Evolutionary conservation across 805 yeast genomes (phyloP).

Genomic region (Metschnikowia arizonensis): DNA sequence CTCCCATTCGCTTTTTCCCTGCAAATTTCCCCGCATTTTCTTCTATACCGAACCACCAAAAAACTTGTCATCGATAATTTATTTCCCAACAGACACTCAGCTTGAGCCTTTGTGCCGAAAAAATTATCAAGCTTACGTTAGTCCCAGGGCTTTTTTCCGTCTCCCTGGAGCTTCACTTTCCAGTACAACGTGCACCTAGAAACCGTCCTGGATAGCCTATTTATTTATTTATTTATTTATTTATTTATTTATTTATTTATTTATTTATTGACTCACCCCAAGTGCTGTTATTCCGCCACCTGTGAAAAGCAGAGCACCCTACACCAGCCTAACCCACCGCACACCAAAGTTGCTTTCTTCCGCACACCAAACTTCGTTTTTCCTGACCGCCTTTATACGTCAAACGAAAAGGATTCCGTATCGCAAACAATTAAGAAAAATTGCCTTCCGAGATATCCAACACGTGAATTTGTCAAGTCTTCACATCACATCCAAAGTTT

Average conservation of each 20-base stretch:
- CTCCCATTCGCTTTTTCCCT: no score
- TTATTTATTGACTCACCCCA: constrained; percentile 1
- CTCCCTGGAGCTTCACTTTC: background rate
- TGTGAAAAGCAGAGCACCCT: constrained; percentile 1
- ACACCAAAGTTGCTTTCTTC: no score
- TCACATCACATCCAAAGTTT: background rate
- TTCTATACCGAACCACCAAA: constrained; percentile 6
- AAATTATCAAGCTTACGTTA: background rate
- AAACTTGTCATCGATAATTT: constrained; percentile 4
- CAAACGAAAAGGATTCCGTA: background rate
- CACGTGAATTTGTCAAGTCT: background rate
- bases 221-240: constrained; percentile 4
- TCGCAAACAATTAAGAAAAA: background rate
- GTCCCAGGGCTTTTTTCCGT: background rate
- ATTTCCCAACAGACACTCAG: constrained; percentile 1
- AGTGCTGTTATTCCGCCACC: background rate
- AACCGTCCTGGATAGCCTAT: background rate
- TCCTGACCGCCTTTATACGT: background rate
- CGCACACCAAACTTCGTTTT: background rate
- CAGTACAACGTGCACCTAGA: background rate
- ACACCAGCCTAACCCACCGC: background rate
- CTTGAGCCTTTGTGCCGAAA: constrained; percentile 1
- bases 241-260: constrained; percentile 2
- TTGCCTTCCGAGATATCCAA: background rate
- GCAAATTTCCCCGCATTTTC: constrained; percentile 6